Percentiles rank a stretch among this genome's conserved stretches.
Conservation (phyloP, 495 filamentous ascomycete genomes). For the Lophium mytilinum region DNA sequence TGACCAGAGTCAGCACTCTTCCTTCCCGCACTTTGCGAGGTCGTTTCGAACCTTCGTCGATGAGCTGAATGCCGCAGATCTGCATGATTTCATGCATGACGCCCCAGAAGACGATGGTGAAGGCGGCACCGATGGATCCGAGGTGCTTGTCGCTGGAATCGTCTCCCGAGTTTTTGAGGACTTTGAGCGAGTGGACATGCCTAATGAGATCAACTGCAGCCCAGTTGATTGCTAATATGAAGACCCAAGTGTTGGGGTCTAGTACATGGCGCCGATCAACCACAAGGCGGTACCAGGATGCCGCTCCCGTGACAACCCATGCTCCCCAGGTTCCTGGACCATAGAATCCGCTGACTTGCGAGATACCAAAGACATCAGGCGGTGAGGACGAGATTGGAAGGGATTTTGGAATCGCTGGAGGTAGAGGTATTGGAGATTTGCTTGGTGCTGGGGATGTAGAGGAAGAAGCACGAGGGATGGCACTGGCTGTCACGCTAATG, state of each 20-base stretch:
- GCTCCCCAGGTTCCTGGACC: background rate
- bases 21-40: background rate
- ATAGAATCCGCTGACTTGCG: background rate
- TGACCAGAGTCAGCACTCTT: background rate
- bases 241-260: background rate
- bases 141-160: background rate
- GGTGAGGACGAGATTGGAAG: background rate
- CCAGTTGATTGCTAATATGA: background rate
- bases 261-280: background rate
- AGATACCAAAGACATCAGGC: background rate
- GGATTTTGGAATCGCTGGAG: too few species aligned
- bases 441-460: too few species aligned
- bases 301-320: background rate
- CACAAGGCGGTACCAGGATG: background rate
- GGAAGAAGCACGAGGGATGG: too few species aligned
- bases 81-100: background rate
- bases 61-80: background rate
- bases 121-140: background rate
- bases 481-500: too few species aligned
- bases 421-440: too few species aligned
- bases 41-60: too few species aligned
- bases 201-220: background rate
- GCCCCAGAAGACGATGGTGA: background rate
- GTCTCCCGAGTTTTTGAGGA: background rate
- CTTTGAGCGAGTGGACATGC: background rate